Conservation (phyloP, 148 eudicot genomes). For the Chenopodium suecicum region DNA sequence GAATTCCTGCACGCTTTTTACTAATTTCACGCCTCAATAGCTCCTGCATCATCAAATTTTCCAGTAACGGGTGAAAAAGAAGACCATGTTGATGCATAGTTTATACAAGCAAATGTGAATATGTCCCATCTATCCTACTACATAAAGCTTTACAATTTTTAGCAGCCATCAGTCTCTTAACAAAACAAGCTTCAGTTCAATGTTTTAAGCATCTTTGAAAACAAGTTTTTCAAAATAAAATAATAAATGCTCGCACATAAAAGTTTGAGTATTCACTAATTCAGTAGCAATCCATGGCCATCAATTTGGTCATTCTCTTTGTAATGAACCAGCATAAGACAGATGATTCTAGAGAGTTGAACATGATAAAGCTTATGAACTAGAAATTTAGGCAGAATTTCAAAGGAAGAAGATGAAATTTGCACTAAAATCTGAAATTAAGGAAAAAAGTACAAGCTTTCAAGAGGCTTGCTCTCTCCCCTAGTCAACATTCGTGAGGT, state of each 20-base stretch:
- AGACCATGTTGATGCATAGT: not conserved
- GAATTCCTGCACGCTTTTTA: slow-evolving; percentile 46
- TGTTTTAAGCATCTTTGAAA: not conserved
- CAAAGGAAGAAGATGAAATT: too few relatives aligned
- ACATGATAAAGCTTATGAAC: too few relatives aligned
- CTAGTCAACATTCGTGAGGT: too few relatives aligned
- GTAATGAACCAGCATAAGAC: too few relatives aligned
- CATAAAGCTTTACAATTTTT: not conserved
- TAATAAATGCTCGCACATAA: not conserved
- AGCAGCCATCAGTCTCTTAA: not conserved
- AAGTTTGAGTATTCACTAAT: not conserved
- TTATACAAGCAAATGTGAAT: not conserved
- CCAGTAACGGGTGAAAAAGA: not conserved
- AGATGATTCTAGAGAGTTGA: too few relatives aligned
- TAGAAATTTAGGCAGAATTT: too few relatives aligned
- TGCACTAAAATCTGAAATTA: too few relatives aligned
- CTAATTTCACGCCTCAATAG: slow-evolving; percentile 53
- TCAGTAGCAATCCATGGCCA: not conserved
- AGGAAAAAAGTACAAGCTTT: too few relatives aligned
- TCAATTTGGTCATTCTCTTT: too few relatives aligned
- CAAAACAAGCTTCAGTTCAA: not conserved
- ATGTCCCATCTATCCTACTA: not conserved
- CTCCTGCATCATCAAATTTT: slow-evolving; percentile 40
- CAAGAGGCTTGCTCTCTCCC: too few relatives aligned
- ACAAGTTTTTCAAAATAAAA: not conserved